phyloP scores from a whole-genome alignment of 1,139 yeast species.

The Diutina ranongensis region DNA sequence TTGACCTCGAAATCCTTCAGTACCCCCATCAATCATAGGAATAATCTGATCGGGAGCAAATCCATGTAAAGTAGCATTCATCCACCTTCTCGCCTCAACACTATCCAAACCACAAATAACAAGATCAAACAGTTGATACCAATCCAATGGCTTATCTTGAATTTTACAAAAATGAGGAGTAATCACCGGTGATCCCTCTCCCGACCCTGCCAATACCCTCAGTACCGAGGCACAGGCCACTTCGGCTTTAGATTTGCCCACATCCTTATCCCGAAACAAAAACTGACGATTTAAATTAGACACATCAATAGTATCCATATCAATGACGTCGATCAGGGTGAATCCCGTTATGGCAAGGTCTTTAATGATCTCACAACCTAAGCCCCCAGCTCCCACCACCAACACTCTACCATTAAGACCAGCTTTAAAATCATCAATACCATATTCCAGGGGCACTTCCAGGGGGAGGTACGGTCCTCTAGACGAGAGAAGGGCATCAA shows the following conservation, averaged over 20 bases:
- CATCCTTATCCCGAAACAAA: conserved; percentile 58
- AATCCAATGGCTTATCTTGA: conserved; percentile 57
- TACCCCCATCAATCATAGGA: conserved; percentile 91
- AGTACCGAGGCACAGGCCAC: conserved; percentile 61
- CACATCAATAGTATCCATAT: conserved; percentile 90
- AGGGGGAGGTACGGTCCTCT: conserved; percentile 27
- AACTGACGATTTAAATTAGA: conserved; percentile 89
- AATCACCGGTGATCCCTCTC: conserved; percentile 19
- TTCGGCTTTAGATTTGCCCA: conserved; percentile 72
- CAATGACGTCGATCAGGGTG: conserved; percentile 66
- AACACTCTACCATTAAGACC: conserved; percentile 26
- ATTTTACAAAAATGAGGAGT: conserved; percentile 53
- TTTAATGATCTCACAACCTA: conserved; percentile 89
- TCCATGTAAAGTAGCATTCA: conserved; percentile 62
- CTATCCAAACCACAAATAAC: conserved; percentile 85
- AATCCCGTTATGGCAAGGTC: conserved; percentile 74
- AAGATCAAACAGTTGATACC: conserved; percentile 57
- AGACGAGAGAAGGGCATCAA: conserved; percentile 16
- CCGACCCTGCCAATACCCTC: conserved; percentile 21
- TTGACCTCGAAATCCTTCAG: conserved; percentile 93
- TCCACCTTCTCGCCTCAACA: conserved; percentile 87
- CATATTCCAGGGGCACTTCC: conserved; percentile 28
- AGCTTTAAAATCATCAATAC: conserved; percentile 16
- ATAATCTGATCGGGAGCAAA: conserved; percentile 45
- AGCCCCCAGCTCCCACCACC: conserved; percentile 88